Conservation (phyloP, 441 rosid species). For the Cnidoscolus chayamansa region DNA sequence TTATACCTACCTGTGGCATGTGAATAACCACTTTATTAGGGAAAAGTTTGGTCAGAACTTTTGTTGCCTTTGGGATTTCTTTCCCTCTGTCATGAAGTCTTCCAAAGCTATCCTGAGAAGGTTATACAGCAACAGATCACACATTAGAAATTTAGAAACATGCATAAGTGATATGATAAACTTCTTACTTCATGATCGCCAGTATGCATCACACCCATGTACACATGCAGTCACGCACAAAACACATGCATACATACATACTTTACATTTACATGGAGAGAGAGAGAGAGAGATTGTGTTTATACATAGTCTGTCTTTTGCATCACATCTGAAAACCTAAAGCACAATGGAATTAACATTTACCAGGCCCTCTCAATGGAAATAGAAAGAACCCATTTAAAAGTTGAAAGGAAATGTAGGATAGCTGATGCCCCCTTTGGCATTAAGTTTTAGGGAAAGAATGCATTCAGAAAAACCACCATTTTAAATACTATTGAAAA, state of each 20-base stretch:
- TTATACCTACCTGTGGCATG: slow-evolving; percentile 61
- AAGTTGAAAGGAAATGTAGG: neutral
- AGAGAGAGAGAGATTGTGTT: neutral
- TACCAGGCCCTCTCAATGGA: neutral
- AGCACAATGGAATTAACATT: neutral
- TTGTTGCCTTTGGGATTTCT: slow-evolving; percentile 70
- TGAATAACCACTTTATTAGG: slow-evolving; percentile 75
- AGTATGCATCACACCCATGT: neutral
- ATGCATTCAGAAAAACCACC: no score
- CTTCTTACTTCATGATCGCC: neutral
- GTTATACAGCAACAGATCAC: slow-evolving; percentile 16
- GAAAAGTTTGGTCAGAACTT: slow-evolving; percentile 65
- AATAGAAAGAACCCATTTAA: neutral
- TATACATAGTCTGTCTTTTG: neutral
- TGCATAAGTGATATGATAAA: neutral
- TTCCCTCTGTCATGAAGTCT: slow-evolving; percentile 74
- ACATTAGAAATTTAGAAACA: slow-evolving; percentile 25
- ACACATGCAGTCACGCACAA: no score
- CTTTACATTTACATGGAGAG: no score
- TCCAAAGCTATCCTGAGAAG: slow-evolving; percentile 74
- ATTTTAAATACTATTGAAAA: no score
- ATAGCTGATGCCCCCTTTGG: neutral
- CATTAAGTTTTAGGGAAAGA: no score
- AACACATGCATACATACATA: neutral
- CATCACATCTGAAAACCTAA: neutral